phyloP scores from a whole-genome alignment of 352 stramenopile species.

The Phytophthora ramorum region DNA sequence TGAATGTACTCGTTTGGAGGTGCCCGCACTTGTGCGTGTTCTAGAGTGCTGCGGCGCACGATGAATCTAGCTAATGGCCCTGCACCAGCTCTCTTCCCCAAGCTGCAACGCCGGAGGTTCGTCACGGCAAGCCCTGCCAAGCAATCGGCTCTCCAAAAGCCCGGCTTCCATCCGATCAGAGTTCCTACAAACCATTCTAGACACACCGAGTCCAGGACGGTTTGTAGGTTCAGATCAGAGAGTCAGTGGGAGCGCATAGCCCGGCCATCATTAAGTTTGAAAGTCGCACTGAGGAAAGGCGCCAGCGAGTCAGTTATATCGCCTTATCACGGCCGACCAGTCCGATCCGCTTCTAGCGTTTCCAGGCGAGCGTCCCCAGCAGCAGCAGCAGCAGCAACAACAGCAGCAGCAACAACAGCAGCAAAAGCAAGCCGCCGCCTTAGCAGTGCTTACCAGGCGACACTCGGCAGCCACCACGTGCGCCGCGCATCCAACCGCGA shows the following conservation, averaged over 20 bases:
- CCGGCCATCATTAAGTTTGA: not conserved
- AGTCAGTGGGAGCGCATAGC: conserved; percentile 1
- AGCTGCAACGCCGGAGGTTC: too few relatives aligned
- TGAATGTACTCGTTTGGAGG: too few relatives aligned
- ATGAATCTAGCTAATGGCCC: too few relatives aligned
- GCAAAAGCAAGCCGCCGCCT: not conserved
- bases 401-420: conserved; percentile 2
- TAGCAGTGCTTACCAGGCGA: not conserved
- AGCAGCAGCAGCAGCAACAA: conserved; percentile 1
- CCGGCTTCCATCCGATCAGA: too few relatives aligned
- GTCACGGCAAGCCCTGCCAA: too few relatives aligned
- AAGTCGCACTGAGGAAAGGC: conserved; percentile 4
- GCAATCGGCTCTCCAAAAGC: too few relatives aligned
- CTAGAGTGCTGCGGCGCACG: too few relatives aligned
- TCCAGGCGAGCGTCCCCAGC: not conserved
- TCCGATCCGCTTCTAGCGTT: conserved; percentile 6
- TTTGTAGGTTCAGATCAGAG: not conserved
- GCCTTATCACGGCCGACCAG: too few relatives aligned
- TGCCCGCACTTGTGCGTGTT: too few relatives aligned
- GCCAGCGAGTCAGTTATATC: conserved; percentile 25
- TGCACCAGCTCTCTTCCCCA: too few relatives aligned
- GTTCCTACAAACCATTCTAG: too few relatives aligned
- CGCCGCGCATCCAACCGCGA: not conserved
- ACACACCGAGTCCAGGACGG: not conserved
- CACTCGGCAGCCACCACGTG: not conserved